Base-by-base conservation (phyloP, 352 stramenopile genomes). In the Globisporangium megalacanthum region DNA sequence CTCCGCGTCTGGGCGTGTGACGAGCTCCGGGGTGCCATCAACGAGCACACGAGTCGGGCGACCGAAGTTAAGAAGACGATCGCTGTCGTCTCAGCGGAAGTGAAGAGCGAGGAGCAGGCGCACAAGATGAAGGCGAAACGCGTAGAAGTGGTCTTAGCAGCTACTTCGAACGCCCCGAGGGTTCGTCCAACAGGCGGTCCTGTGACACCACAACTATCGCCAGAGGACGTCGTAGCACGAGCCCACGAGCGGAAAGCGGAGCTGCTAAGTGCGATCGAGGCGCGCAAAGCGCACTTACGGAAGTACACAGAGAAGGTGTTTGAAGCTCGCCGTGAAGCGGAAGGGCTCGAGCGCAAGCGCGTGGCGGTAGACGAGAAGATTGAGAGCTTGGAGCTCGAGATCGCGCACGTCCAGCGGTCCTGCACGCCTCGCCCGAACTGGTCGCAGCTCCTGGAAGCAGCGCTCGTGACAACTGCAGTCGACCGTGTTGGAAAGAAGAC, bases 31-130 rank as follows among this genome's bases (percentile, higher is more conserved):
- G 39, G 49, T 3, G 56, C 58, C 20, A 64, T 90, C 46, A 86
- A 83, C 44, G 77, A 90, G 4, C 67, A 85, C 33, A 52, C 69
- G 44, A 83, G 72, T 15, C 73, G 64, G 9, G 65, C 72, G 8
- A 90, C 67, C 14, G 80, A 90, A 51, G 50, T 90, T 14, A 87
- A 85, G 61, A 85, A 86, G 33, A 62, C 74, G 19, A 80, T 88
- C 33, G 71, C 70, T 1, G 52, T 61, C 3, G 47, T 79, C 10
- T 60, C 69, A 13, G 39, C 57, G 0, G 77, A 87, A 4, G 60
- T 83, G 44, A 88, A 88, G 64, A 72, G 63, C 45, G 76, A 88
- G 45, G 77, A 88, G 37, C 55, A 78, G 19, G 57, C 63, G 8
- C 73, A 79, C 58, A 84, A 83, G 53, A 56, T 72, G 46, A 79